These are phyloP conservation scores for Quercus alba DNA, from an alignment of 306 rosid genomes.

Conservation along the genomic window DNA sequence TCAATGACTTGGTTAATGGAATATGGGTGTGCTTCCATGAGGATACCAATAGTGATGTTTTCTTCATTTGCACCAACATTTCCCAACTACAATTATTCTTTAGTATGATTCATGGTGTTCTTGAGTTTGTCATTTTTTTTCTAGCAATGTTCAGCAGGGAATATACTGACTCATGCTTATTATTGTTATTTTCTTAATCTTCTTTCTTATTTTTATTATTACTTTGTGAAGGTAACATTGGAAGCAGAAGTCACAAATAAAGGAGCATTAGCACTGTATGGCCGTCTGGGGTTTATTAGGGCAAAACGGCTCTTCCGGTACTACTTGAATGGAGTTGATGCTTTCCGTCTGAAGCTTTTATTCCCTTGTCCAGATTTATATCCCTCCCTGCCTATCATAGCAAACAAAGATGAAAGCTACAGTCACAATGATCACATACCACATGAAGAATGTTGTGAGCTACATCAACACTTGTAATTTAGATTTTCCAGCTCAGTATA, in stretches of 20 bases:
- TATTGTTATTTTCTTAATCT: neutral
- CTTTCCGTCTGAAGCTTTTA: conserved; percentile 84
- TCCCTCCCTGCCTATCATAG: conserved; percentile 31
- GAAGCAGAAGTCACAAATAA: conserved; percentile 97
- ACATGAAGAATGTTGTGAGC: conserved; percentile 21
- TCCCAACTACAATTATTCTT: neutral
- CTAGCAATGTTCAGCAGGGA: neutral
- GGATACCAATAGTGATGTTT: neutral
- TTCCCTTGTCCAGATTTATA: conserved; percentile 57
- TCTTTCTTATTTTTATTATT: neutral
- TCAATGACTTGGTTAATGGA: neutral
- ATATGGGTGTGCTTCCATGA: neutral
- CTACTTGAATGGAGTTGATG: conserved; percentile 98
- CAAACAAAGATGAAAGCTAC: conserved; percentile 23
- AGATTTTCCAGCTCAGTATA: conserved; percentile 4
- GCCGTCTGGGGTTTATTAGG: conserved; percentile 91
- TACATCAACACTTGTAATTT: conserved; percentile 7
- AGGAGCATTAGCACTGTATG: conserved; percentile 92
- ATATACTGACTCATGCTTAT: neutral
- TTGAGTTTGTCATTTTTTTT: neutral
- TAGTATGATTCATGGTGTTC: neutral
- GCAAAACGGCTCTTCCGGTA: conserved; percentile 91
- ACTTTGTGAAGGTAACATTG: conserved; percentile 59
- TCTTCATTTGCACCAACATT: neutral
- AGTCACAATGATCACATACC: conserved; percentile 17